Conservation (phyloP, 2,329 filamentous ascomycete species). For the Scleromitrula shiraiana region DNA sequence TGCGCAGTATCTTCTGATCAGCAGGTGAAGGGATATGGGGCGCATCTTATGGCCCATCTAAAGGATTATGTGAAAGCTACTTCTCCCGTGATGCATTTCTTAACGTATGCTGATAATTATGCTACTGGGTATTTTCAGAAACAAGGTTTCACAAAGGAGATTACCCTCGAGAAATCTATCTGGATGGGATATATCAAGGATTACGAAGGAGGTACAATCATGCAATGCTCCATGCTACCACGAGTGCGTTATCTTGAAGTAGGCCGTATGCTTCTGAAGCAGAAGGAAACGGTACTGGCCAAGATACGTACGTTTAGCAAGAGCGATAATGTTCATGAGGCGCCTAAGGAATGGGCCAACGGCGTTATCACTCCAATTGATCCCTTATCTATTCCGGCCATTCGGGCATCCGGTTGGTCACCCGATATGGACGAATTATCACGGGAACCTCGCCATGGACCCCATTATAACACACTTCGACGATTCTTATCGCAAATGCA, state of each 20-base stretch:
- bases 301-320: slow-evolving; percentile 91
- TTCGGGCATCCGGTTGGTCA: slow-evolving; percentile 89
- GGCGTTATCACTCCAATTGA: slow-evolving; percentile 70
- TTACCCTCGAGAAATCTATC: slow-evolving; percentile 77
- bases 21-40: slow-evolving; percentile 97
- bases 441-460: slow-evolving; percentile 87
- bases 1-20: slow-evolving; percentile 97
- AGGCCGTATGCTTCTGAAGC: slow-evolving; percentile 90
- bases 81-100: slow-evolving; percentile 94
- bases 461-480: slow-evolving; percentile 89
- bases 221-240: slow-evolving; percentile 98
- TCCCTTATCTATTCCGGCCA: slow-evolving; percentile 77
- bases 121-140: slow-evolving; percentile 99
- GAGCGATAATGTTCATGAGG: slow-evolving; percentile 77
- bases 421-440: slow-evolving; percentile 97
- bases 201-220: slow-evolving; percentile 97
- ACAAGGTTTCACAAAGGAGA: slow-evolving; percentile 97
- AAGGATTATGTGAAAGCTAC: slow-evolving; percentile 98
- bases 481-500: slow-evolving; percentile 92
- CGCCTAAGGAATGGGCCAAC: slow-evolving; percentile 79
- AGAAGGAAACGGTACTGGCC: slow-evolving; percentile 89
- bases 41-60: slow-evolving; percentile 94
- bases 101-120: slow-evolving; percentile 98
- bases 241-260: slow-evolving; percentile 89
- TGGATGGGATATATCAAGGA: slow-evolving; percentile 99